A percentile compares a stretch with the other conserved stretches of the same genome.
Evolutionary conservation across 164 flowering plant species (phyloP).

Genomic region (Malania oleifera): DNA sequence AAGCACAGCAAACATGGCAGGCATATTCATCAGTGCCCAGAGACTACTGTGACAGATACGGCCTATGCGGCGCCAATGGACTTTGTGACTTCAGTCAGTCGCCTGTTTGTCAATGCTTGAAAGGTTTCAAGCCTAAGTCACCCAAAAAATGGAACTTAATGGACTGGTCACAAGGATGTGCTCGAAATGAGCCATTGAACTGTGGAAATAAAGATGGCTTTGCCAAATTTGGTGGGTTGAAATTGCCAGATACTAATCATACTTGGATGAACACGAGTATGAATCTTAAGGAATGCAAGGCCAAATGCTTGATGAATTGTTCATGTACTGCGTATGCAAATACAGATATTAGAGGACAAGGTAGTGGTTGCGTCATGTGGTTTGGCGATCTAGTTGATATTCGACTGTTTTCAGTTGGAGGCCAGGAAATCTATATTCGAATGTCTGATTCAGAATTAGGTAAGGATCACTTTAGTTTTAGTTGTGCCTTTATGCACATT

Average conservation of each 20-base stretch:
- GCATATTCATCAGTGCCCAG: background rate
- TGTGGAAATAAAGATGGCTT: constrained; percentile 33
- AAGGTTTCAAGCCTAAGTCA: constrained; percentile 34
- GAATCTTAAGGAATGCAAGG: constrained; percentile 17
- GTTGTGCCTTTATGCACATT: background rate
- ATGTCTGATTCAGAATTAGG: constrained; percentile 25
- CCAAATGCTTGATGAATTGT: constrained; percentile 20
- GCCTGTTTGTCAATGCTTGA: constrained; percentile 31
- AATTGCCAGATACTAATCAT: constrained; percentile 20
- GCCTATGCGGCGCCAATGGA: constrained; percentile 27
- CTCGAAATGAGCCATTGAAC: constrained; percentile 19
- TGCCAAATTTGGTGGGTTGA: constrained; percentile 7
- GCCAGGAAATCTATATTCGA: constrained; percentile 24
- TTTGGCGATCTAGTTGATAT: constrained; percentile 22
- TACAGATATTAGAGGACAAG: constrained; percentile 5
- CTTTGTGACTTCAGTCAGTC: constrained; percentile 13
- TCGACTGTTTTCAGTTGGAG: background rate
- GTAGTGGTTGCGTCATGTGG: constrained; percentile 30
- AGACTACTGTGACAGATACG: constrained; percentile 32
- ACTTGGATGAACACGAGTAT: constrained; percentile 9
- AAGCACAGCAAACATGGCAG: background rate
- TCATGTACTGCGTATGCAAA: constrained; percentile 24
- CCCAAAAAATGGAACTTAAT: constrained; percentile 19
- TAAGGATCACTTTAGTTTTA: background rate
- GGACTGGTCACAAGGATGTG: constrained; percentile 39